Evolutionary conservation across 495 filamentous ascomycete species (phyloP), one percentile per base, ranked within the genome.

Genomic region (Trypethelium eluteriae): DNA sequence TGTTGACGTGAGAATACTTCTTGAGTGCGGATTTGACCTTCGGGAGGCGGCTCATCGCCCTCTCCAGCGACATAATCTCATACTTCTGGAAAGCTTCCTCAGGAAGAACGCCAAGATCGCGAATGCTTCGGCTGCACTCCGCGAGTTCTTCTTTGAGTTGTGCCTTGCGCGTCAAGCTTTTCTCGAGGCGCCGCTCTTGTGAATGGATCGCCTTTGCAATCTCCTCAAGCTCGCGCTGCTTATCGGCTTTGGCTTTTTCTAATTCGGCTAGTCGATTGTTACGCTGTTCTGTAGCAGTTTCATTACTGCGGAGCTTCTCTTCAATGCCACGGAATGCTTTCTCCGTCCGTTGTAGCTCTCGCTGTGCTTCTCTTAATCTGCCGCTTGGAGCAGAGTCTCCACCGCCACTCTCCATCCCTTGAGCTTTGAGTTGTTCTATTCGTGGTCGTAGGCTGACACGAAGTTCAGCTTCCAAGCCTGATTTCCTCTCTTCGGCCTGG

Each of bases 1-100:
- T 99, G 83, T 99, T 99, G 74, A 99, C 91, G 72, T 96, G 90
- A 41, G 89, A 89, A 80, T 93, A 98, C 74, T 97, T 96, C 78
- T 98, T 98, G 53, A 99, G 81, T 0, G 88, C 84, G 67, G 96
- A 91, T 72, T 96, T 96, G 75, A 93, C 90, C 75, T 94, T 96
- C 76, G 94, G 89, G 7, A 98, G 85, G 34, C 88, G 88, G 70
- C 88, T 87, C n/a, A 91, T 86, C 35, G 96, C 86, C 83, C 82
- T 82, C 68, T 96, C 92, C 35, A 88, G 85, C 68, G 90, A 86
- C 57, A 88, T 85, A 72, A 86, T 88, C 71, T 90, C 85, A 72
- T 93, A 99, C 72, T 92, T 94, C 62, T 88, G 89, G 72, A 96
- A 96, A 2, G 94, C 94, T 69, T 96, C 92, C 56, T 98, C 92